phyloP scores from a whole-genome alignment of 2,329 filamentous ascomycete genomes.

The Ascochyta viciae-villosae region DNA sequence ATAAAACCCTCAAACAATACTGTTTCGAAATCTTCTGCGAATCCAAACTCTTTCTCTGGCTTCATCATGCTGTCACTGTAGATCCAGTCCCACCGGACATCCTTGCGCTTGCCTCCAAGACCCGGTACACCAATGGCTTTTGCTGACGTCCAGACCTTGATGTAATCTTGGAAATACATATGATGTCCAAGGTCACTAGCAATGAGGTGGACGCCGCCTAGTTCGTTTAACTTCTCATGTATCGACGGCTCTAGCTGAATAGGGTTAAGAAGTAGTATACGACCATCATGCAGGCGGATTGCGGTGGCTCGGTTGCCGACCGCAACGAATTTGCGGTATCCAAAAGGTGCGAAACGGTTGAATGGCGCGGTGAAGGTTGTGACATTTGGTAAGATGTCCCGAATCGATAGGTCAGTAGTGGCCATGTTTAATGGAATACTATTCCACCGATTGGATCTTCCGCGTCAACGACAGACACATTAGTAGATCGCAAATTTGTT shows the following conservation, averaged over 20 bases:
- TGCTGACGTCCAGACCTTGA: constrained; percentile 17
- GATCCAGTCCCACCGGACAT: constrained; percentile 22
- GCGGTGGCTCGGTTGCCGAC: constrained; percentile 28
- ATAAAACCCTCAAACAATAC: constrained; percentile 27
- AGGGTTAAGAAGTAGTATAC: constrained; percentile 21
- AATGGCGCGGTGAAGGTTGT: constrained; percentile 25
- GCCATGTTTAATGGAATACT: not conserved
- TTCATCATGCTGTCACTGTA: constrained; percentile 16
- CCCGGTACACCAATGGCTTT: constrained; percentile 23
- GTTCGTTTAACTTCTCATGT: constrained; percentile 8
- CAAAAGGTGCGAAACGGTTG: constrained; percentile 27
- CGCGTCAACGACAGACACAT: too few species aligned
- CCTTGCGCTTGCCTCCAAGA: constrained; percentile 19
- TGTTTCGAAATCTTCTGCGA: constrained; percentile 21
- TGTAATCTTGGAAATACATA: constrained; percentile 15
- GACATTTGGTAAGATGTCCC: constrained; percentile 13
- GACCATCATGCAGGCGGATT: constrained; percentile 15
- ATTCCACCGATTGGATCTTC: too few species aligned
- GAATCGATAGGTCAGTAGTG: constrained; percentile 5
- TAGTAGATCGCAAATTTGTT: too few species aligned
- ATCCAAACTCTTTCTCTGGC: constrained; percentile 23
- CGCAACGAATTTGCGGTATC: constrained; percentile 24
- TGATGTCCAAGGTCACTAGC: constrained; percentile 25
- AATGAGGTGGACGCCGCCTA: constrained; percentile 23
- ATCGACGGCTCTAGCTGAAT: constrained; percentile 16